Evolutionary conservation across 306 rosid genomes (phyloP), one percentile per base, ranked within the genome.

Genomic region (Vigna unguiculata): DNA sequence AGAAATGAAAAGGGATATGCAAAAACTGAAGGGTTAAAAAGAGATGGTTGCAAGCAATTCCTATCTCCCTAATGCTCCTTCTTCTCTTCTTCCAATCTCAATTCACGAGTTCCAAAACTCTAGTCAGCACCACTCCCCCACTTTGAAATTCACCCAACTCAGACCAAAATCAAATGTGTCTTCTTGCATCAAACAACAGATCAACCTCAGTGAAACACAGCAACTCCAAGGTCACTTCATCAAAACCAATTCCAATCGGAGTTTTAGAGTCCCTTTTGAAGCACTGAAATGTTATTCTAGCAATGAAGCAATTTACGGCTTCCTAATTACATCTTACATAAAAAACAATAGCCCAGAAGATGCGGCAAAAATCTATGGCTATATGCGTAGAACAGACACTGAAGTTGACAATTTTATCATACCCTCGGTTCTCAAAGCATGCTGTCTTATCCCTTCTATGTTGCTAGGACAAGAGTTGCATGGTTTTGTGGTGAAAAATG

Each of bases 401-500:
- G 85, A 81, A 70, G 81, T 89, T 11, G 93, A 91, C 83, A 82
- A 62, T 54, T 89, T 88, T 59, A 86, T 87, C 30, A 38, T 89
- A 20, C 93, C 96, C 10, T 91, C 93, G 1, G 84, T 89, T 75
- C 91, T 91, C 78, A 91, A 91, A 79, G 96, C 96, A 19, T 87
- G 91, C 57, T 49, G 82, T 12, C 82, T 82, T 14, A 71, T 81
- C 82, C 82, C 84, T 48, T 64, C 54, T 52, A 32, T 8, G 0
- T 13, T 21, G 2, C 34, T 82, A 13, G 96, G 96, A 9, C 63
- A 76, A 69, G 96, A 91, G 81, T 69, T 80, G 6, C 93, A 89
- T 41, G 89, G 89, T 60, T 87, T 84, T 55, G 88, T 53, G 12
- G 40, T 86, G 53, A 91, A 91, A 71, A 79, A 53, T 68, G 91